phyloP scores from a whole-genome alignment of 1,139 yeast species.

The Blastobotrys serpentis region DNA sequence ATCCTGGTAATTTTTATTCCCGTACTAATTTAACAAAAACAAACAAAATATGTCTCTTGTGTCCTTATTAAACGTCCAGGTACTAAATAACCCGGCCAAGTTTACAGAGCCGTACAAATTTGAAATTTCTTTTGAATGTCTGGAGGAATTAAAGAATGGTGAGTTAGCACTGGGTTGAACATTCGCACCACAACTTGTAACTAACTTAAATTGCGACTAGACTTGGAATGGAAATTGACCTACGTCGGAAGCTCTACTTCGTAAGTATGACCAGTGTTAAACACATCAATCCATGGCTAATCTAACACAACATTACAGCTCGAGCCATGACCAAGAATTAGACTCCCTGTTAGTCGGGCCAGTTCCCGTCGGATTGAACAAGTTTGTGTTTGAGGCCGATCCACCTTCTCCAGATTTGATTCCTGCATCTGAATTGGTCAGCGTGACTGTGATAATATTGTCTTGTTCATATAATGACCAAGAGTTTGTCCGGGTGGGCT shows the following conservation, averaged over 20 bases:
- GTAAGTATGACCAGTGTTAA: conserved; percentile 22
- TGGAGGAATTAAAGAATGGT: conserved; percentile 81
- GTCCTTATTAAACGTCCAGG: conserved; percentile 86
- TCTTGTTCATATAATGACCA: conserved; percentile 91
- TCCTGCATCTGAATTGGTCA: conserved; percentile 92
- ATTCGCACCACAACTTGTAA: not conserved
- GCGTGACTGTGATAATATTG: conserved; percentile 88
- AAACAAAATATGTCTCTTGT: conserved; percentile 77
- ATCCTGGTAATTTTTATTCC: not conserved
- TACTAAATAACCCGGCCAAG: conserved; percentile 91
- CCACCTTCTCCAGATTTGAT: conserved; percentile 95
- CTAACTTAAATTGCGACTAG: conserved; percentile 35
- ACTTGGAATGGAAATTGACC: conserved; percentile 94
- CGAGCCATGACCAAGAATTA: conserved; percentile 94
- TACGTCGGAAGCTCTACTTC: conserved; percentile 95
- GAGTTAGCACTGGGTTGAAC: conserved; percentile 19
- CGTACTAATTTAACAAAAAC: not conserved
- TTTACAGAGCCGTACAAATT: conserved; percentile 93
- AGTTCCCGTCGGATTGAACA: conserved; percentile 94
- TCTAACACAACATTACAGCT: conserved; percentile 25
- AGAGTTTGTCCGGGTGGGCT: conserved; percentile 95
- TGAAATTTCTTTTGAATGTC: conserved; percentile 94
- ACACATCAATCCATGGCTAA: not conserved
- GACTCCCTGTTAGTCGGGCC: conserved; percentile 97
- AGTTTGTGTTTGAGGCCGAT: conserved; percentile 89